Evolutionary conservation across 345 rosid species (phyloP).

Genomic region (Psidium guajava): DNA sequence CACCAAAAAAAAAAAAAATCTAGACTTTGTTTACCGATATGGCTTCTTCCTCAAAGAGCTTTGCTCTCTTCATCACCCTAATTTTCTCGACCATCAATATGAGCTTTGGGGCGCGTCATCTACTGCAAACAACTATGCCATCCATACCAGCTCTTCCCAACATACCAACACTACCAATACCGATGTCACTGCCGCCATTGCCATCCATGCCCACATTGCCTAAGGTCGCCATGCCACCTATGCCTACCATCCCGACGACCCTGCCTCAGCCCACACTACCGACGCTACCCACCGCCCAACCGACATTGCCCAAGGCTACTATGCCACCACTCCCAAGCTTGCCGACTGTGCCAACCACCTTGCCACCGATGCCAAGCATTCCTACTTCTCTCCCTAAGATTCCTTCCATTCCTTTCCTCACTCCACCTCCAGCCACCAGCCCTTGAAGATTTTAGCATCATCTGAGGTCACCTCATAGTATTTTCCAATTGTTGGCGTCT

Average conservation of each 20-base stretch:
- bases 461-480: not conserved
- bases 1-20: not conserved
- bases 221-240: not conserved
- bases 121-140: constrained; percentile 3
- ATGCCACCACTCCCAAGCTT: constrained; percentile 9
- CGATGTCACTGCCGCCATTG: not conserved
- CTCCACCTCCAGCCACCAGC: constrained; percentile 17
- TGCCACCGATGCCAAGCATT: constrained; percentile 16
- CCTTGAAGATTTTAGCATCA: constrained; percentile 2
- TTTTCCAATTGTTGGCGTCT: not conserved
- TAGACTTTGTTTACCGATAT: not conserved
- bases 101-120: constrained; percentile 9
- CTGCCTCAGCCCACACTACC: constrained; percentile 8
- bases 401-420: constrained; percentile 24
- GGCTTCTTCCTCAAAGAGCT: not conserved
- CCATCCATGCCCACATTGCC: constrained; percentile 3
- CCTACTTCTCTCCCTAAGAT: constrained; percentile 14
- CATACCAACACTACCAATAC: constrained; percentile 1
- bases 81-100: constrained; percentile 2
- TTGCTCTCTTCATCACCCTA: not conserved
- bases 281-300: constrained; percentile 1
- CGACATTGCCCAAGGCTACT: constrained; percentile 2
- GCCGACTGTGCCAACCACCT: not conserved
- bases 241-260: constrained; percentile 6
- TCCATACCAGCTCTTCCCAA: not conserved